These are phyloP conservation scores for Amborella trichopoda DNA, from an alignment of 164 flowering plant genomes.

Conservation along the genomic window DNA sequence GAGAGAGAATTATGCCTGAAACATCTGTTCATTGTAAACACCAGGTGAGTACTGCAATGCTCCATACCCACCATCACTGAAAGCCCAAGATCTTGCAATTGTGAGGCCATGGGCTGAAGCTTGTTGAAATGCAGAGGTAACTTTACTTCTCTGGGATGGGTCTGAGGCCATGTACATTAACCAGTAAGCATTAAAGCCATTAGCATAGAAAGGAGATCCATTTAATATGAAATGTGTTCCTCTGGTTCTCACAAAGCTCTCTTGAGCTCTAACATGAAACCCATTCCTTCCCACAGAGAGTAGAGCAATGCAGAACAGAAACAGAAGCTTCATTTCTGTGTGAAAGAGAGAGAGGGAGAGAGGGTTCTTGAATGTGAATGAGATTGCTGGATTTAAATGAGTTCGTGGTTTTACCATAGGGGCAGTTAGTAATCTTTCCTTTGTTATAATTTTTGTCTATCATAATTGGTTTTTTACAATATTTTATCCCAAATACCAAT, in stretches of 20 bases:
- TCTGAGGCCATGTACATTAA: constrained; percentile 55
- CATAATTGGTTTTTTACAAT: no score
- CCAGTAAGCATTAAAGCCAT: constrained; percentile 96
- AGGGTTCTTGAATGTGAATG: no score
- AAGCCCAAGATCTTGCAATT: constrained; percentile 79
- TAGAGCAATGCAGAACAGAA: constrained; percentile 9
- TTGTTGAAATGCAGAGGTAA: constrained; percentile 45
- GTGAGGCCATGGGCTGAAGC: constrained; percentile 50
- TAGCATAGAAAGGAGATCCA: constrained; percentile 52
- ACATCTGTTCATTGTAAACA: constrained; percentile 61
- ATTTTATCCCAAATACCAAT: no score
- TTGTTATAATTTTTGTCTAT: no score
- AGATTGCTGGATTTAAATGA: no score
- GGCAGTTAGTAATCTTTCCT: no score
- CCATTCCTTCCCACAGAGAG: constrained; percentile 7
- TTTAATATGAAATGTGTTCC: constrained; percentile 49
- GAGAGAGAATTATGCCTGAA: constrained; percentile 29
- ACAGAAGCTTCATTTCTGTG: no score
- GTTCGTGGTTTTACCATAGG: no score
- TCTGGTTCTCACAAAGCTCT: constrained; percentile 36
- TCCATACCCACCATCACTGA: constrained; percentile 44
- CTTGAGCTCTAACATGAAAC: constrained; percentile 21
- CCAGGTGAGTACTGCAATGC: constrained; percentile 74
- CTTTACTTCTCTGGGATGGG: constrained; percentile 44
- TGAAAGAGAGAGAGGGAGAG: no score